Evolutionary conservation across 768 basidiomycete genomes (phyloP).

Genomic region (Lentinula sp.): DNA sequence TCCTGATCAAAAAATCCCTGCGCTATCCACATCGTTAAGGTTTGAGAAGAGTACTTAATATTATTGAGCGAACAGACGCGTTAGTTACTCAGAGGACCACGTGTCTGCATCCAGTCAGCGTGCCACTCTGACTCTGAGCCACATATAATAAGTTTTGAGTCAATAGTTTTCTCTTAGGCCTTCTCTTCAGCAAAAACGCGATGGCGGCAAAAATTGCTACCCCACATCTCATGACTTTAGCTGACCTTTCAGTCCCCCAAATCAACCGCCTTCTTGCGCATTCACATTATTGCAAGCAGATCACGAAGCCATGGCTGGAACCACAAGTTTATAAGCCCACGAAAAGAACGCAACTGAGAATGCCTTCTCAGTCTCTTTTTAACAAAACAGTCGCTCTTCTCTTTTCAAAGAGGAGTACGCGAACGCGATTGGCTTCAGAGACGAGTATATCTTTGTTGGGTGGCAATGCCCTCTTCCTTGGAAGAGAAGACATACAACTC

Average conservation of each 20-base stretch:
- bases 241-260: conserved; percentile 75
- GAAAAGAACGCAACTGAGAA: conserved; percentile 30
- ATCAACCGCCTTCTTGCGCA: conserved; percentile 61
- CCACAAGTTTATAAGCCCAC: conserved; percentile 36
- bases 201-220: conserved; percentile 4
- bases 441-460: conserved; percentile 76
- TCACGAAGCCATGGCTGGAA: conserved; percentile 59
- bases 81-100: background rate
- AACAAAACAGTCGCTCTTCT: conserved; percentile 84
- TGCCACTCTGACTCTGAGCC: too few relatives aligned
- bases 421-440: conserved; percentile 87
- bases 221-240: conserved; percentile 83
- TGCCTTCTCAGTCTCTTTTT: conserved; percentile 71
- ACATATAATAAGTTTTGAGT: background rate
- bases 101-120: background rate
- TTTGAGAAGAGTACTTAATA: background rate
- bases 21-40: background rate
- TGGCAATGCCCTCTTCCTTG: conserved; percentile 86
- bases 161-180: background rate
- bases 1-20: background rate
- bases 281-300: conserved; percentile 58
- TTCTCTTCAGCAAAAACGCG: background rate
- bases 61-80: background rate
- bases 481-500: conserved; percentile 86
- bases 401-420: conserved; percentile 90